Base-by-base conservation (phyloP, 2,329 filamentous ascomycete species). In the Colletotrichum simmondsii region DNA sequence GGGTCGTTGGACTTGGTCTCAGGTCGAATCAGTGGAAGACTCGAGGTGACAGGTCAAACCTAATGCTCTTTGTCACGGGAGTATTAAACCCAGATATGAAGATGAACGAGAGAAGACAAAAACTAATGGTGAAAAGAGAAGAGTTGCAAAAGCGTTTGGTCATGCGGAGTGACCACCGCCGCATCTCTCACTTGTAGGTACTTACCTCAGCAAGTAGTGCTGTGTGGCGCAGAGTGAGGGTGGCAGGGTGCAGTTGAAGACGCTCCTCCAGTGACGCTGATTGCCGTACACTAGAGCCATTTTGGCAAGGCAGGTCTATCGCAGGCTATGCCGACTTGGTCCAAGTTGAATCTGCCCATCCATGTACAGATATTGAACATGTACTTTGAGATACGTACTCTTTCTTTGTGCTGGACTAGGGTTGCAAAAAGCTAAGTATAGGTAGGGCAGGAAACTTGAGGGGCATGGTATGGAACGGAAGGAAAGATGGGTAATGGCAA, bases 261-360 rank as follows among this genome's bases (percentile, higher is more conserved):
- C 49, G 28, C 32, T 64, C 32, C 32, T 37, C 22, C 63, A 57
- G 30, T 56, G 24, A 52, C 49, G 52, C 62, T 28, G 52, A 53
- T 56, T 65, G 62, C 49, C 46, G 61, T 26, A 37, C 46, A 28
- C 61, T 64, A 64, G 61, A 64, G 22, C 30, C 26, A 54, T 54
- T n/a, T 5, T 26, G 61, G 49, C 30, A 64, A 35, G 61, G 22
- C 61, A 64, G 32, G 28, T 54, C 8, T 26, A 32, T n/a, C n/a
- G 10, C 49, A 53, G 35, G 11, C 24, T 37, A 28, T 49, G 42
- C 59, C 59, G 46, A 62, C 19, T 62, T 32, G 46, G 42, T 42
- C 46, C 26, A 49, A 26, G 37, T 26, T 14, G 12, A 32, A 28
- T 32, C 26, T 24, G 60, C n/a, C 28, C 26, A 52, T 16, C n/a